Base-by-base conservation (phyloP, 2,329 filamentous ascomycete genomes). In the Fusarium ambrosium region DNA sequence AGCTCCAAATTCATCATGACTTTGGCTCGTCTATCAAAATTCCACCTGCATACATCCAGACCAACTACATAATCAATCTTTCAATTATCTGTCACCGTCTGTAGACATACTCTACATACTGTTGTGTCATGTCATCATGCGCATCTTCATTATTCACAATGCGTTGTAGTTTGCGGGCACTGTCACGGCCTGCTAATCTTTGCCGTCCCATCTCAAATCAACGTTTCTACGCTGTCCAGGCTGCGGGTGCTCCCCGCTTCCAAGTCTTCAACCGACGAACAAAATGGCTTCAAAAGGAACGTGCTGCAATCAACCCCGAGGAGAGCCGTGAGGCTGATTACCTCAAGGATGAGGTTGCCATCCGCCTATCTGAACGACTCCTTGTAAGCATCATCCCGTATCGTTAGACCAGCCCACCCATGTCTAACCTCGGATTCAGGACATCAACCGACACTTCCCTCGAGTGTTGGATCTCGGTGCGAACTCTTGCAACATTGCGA, bases 401-500 rank as follows among this genome's bases (percentile, higher is more conserved):
- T 45, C 20, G 27, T 62, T 62, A 59, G 51, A 29, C 6, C 13
- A 39, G 20, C 37, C 24, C 27, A 18, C 22, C 29, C 41, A 43
- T 60, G 37, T 68, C 76, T 79, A 61, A 79, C 68, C n/a, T 53
- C 10, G 55, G 32, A 48, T 18, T 14, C 73, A 95, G 94, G 95
- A 98, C 81, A 97, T 99, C 86, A 98, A 97, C 79, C 93, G 97
- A 36, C 88, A 91, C 66, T 98, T 97, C 79, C 90, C 93, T 53
- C 89, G 91, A 75, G 95, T 95, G 27, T 93, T 99, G 70, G 97
- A 99, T 83, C 91, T 98, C 36, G 97, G 97, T 72, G 96, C 97
- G 72, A 98, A 98, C 82, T 94, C 96, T 71, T 98, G 96, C 88
- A 97, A 98, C 83, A 92, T 99, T 71, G 95, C 95, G 22, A 92